phyloP scores from a whole-genome alignment of 2,329 filamentous ascomycete genomes.

The Incumbomyces lentus region DNA sequence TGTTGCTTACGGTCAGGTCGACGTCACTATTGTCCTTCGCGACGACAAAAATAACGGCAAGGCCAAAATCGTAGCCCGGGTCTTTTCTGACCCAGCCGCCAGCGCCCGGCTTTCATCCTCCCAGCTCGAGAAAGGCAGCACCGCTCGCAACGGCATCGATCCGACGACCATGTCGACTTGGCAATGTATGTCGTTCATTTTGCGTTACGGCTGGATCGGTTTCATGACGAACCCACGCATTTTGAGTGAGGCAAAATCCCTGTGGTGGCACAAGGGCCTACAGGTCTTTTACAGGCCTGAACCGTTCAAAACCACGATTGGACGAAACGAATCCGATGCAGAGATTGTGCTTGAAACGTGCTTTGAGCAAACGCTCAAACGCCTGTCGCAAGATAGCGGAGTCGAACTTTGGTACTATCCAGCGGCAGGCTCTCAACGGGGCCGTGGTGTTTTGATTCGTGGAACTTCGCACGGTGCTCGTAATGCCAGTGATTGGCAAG shows the following conservation, averaged over 20 bases:
- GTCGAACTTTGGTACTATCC: constrained; percentile 6
- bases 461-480: no score
- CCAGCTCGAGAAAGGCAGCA: no score
- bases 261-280: constrained; percentile 12
- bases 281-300: constrained; percentile 15
- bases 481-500: constrained; percentile 4
- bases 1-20: constrained; percentile 21
- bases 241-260: constrained; percentile 10
- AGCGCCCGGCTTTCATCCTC: no score
- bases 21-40: constrained; percentile 13
- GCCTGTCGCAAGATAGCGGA: not conserved
- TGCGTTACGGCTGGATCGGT: constrained; percentile 15
- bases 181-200: constrained; percentile 6
- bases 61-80: constrained; percentile 13
- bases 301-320: constrained; percentile 10
- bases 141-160: constrained; percentile 1
- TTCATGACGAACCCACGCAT: constrained; percentile 14
- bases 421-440: not conserved
- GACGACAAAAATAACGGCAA: constrained; percentile 5
- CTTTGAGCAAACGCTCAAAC: constrained; percentile 7
- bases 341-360: constrained; percentile 10
- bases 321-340: constrained; percentile 9
- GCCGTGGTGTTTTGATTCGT: no score
- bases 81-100: constrained; percentile 4
- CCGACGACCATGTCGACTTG: constrained; percentile 4